These are phyloP conservation scores for Chlamydomonas eustigma DNA, from an alignment of 139 green algal genomes.

Conservation along the genomic window DNA sequence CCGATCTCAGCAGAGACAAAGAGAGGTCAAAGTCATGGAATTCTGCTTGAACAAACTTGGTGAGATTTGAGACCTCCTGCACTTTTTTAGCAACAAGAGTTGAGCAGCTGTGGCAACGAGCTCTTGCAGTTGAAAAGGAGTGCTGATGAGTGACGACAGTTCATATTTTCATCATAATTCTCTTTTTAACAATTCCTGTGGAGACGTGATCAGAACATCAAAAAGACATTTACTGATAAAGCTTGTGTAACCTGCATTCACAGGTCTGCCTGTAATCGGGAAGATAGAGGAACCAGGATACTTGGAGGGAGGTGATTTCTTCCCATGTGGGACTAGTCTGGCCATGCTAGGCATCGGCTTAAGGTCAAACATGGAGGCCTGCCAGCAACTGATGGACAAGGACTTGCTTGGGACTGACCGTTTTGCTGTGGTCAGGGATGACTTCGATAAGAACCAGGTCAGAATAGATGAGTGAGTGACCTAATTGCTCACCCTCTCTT, in stretches of 20 bases:
- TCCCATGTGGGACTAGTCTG: slow-evolving; percentile 71
- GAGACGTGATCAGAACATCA: no score
- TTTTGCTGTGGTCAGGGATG: slow-evolving; percentile 86
- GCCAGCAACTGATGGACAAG: slow-evolving; percentile 80
- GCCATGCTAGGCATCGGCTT: slow-evolving; percentile 86
- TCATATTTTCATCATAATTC: not conserved
- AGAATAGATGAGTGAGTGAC: no score
- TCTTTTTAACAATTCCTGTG: not conserved
- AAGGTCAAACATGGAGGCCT: slow-evolving; percentile 83
- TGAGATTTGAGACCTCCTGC: no score
- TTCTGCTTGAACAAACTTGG: slow-evolving; percentile 88
- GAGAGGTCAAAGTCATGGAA: slow-evolving; percentile 84
- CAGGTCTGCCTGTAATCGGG: slow-evolving; percentile 75
- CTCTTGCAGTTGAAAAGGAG: not conserved
- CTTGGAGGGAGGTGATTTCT: slow-evolving; percentile 94
- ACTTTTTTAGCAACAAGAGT: no score
- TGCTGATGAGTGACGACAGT: not conserved
- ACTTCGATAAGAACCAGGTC: slow-evolving; percentile 86
- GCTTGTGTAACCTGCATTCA: not conserved
- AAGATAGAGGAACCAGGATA: slow-evolving; percentile 70
- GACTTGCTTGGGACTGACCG: slow-evolving; percentile 79
- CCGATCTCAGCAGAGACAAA: slow-evolving; percentile 70
- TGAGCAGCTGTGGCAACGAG: no score
- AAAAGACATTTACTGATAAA: no score
- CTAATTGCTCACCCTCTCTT: no score